Base-by-base conservation (phyloP, 257 asterid species). In the Paraleonurus japonicus region DNA sequence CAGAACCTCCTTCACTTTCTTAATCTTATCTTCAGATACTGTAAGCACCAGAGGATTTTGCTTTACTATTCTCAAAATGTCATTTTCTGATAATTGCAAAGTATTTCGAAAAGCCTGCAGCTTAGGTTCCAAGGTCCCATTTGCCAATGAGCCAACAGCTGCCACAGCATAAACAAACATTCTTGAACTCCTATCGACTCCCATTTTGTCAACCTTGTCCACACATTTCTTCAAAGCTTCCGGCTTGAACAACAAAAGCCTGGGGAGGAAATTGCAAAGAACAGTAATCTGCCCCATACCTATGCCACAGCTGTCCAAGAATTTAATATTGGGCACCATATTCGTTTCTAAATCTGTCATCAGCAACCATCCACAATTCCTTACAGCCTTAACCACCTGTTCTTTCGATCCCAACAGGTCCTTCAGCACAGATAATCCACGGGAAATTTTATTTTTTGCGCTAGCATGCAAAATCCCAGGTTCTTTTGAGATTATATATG, bases 281-380 rank as follows among this genome's bases (percentile, higher is more conserved):
- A 7, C 22, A n/a, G 13, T 19, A 10, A 82, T 67, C 48, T 75
- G 82, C 5, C 76, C 65, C 74, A 17, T 47, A 10, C 60, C 51
- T 22, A 84, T 32, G 16, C 88, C 92, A 32, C 82, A 79, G 53
- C 76, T 82, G 80, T 69, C 58, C 78, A 86, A 43, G 48, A 64
- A 67, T 41, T 82, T 55, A 13, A 86, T 51, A 61, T 82, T 82
- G 0, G 87, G 85, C 8, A 78, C 13, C 77, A 86, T 3, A 27
- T 37, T 80, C 57, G 60, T 82, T 12, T 81, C 57, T 54, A 82
- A 60, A 75, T 84, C 74, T 8, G 19, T 22, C 22, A 24, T 24
- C 48, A 82, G 30, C 15, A 77, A 76, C 70, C 81, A 55, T 12
- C 79, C 71, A 27, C 65, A 54, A 7, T 3, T 19, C 57, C 39